Conservation (phyloP, 495 filamentous ascomycete species). For the Daldinia loculata region DNA sequence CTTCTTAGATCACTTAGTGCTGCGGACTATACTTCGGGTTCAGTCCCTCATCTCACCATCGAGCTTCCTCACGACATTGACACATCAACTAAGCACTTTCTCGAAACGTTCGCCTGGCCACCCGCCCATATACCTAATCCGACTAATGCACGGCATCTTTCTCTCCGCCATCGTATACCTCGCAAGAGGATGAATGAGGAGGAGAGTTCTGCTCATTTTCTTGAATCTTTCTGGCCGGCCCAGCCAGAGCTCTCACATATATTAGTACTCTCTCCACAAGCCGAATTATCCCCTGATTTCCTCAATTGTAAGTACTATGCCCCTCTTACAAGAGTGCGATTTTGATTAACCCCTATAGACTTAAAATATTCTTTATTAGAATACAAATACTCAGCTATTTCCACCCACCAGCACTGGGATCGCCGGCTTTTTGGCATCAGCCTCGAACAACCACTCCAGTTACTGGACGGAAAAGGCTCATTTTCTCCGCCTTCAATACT, state of each 20-base stretch:
- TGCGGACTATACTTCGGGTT: constrained; percentile 75
- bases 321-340: not conserved
- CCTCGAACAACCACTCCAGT: constrained; percentile 72
- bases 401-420: constrained; percentile 52
- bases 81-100: constrained; percentile 63
- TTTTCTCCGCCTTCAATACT: constrained; percentile 61
- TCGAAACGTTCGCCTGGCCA: constrained; percentile 72
- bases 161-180: constrained; percentile 75
- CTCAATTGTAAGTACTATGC: constrained; percentile 70
- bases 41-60: constrained; percentile 75
- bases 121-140: constrained; percentile 52
- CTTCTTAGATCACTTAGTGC: constrained; percentile 74
- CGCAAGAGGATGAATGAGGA: constrained; percentile 62
- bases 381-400: constrained; percentile 71
- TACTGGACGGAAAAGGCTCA: constrained; percentile 62
- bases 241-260: constrained; percentile 70
- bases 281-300: constrained; percentile 75
- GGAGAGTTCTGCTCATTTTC: constrained; percentile 72
- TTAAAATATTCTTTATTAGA: constrained; percentile 76
- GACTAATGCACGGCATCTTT: constrained; percentile 60
- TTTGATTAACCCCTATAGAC: constrained; percentile 41
- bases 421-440: constrained; percentile 74
- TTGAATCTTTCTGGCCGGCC: constrained; percentile 84
- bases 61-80: constrained; percentile 78
- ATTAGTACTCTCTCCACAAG: constrained; percentile 78